phyloP scores from a whole-genome alignment of 2,329 filamentous ascomycete genomes.

The Alternaria novae-zelandiae region DNA sequence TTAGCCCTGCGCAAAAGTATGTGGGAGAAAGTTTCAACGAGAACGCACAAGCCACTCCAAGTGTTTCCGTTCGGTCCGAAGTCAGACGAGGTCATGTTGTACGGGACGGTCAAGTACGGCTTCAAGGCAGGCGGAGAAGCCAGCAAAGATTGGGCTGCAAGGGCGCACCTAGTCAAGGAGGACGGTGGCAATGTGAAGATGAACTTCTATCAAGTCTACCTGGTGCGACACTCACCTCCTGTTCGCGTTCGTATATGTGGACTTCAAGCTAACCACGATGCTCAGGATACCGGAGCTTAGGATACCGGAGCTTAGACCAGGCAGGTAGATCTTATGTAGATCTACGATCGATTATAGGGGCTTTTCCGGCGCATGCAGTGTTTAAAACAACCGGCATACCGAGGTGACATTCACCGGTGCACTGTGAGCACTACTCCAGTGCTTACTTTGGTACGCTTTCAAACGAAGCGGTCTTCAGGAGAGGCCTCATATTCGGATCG shows the following conservation, averaged over 20 bases:
- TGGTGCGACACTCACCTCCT: conserved; percentile 50
- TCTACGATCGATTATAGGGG: background rate
- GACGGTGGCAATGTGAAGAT: conserved; percentile 61
- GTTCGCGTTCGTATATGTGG: background rate
- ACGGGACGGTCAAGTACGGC: conserved; percentile 60
- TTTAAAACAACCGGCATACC: background rate
- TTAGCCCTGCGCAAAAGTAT: conserved; percentile 58
- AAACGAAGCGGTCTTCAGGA: background rate
- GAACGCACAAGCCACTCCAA: conserved; percentile 55
- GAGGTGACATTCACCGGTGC: background rate
- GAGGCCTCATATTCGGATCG: background rate
- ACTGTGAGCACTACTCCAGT: background rate
- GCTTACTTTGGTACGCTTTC: background rate
- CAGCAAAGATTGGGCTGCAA: conserved; percentile 61
- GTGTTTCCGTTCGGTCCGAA: conserved; percentile 58
- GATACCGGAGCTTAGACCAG: conserved; percentile 24
- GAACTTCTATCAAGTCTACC: conserved; percentile 62
- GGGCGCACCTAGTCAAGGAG: conserved; percentile 59
- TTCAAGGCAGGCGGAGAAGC: conserved; percentile 58
- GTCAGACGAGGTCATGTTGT: conserved; percentile 60
- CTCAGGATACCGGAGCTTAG: conserved; percentile 3
- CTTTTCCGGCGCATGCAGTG: background rate
- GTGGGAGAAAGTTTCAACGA: conserved; percentile 59
- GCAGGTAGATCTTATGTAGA: conserved; percentile 10
- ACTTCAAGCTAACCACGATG: conserved; percentile 12